Percentiles rank a stretch among this genome's conserved stretches.
phyloP scores from a whole-genome alignment of 2,329 filamentous ascomycete genomes.

The Tolypocladium ophioglossoides region DNA sequence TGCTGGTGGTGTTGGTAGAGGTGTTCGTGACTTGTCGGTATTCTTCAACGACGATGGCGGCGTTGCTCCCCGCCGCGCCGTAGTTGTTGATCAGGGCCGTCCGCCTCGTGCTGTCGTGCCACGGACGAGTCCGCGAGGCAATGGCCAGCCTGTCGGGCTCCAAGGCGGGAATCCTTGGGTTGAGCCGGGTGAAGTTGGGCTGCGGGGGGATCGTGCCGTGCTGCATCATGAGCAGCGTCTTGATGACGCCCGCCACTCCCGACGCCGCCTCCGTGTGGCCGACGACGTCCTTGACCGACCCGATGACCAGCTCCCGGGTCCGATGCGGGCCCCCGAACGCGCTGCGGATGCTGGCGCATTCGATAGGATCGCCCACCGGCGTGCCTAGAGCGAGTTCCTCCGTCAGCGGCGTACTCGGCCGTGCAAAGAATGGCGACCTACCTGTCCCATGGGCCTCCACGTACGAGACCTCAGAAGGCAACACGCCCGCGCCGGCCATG shows the following conservation, averaged over 20 bases:
- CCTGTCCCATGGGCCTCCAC: conserved; percentile 35
- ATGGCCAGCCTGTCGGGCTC: conserved; percentile 7
- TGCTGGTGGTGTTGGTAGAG: too few relatives aligned
- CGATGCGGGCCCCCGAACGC: conserved; percentile 4
- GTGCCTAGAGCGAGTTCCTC: conserved; percentile 20
- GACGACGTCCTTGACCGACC: conserved; percentile 20
- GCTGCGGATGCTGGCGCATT: conserved; percentile 14
- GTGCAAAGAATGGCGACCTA: neutral
- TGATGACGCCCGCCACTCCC: conserved; percentile 18
- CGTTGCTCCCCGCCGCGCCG: conserved; percentile 24
- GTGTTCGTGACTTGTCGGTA: too few relatives aligned
- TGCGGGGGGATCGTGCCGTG: conserved; percentile 13
- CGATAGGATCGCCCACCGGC: conserved; percentile 32
- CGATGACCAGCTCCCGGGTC: conserved; percentile 9
- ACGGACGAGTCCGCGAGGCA: conserved; percentile 4
- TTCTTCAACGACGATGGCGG: conserved; percentile 5
- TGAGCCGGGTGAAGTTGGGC: conserved; percentile 13
- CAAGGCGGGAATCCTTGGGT: conserved; percentile 14
- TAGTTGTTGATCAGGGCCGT: conserved; percentile 23
- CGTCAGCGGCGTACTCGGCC: neutral
- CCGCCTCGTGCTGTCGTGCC: conserved; percentile 7
- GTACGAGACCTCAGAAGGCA: conserved; percentile 14
- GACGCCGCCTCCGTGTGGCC: conserved; percentile 17
- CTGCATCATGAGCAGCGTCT: conserved; percentile 21
- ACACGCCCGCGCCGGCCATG: conserved; percentile 11